These are phyloP conservation scores for Coemansia sp. DNA, from an alignment of 192 early-diverging fungal genomes.

Conservation along the genomic window DNA sequence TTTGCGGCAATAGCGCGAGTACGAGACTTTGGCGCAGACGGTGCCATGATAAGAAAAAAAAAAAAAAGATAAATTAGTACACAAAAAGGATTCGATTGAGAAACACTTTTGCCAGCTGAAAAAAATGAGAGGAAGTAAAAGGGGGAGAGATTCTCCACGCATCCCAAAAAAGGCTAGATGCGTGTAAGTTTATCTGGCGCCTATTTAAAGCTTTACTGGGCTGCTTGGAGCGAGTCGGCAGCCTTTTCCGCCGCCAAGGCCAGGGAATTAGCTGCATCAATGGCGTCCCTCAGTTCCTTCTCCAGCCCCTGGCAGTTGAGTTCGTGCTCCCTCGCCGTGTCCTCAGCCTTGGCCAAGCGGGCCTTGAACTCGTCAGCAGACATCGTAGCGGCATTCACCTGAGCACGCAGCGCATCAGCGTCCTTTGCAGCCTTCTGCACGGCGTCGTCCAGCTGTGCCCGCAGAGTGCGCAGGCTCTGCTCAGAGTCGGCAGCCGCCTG, in stretches of 20 bases:
- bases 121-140: neutral
- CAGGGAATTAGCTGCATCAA: slow-evolving; percentile 31
- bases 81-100: neutral
- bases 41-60: neutral
- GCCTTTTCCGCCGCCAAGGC: slow-evolving; percentile 48
- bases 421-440: slow-evolving; percentile 18
- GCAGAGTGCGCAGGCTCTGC: slow-evolving; percentile 11
- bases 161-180: neutral
- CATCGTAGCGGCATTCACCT: slow-evolving; percentile 11
- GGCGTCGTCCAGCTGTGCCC: slow-evolving; percentile 10
- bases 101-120: neutral
- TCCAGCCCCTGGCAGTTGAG: slow-evolving; percentile 11
- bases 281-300: slow-evolving; percentile 33
- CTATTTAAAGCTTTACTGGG: neutral
- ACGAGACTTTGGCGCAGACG: neutral
- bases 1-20: slow-evolving; percentile 4
- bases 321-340: slow-evolving; percentile 13
- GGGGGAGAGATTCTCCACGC: neutral
- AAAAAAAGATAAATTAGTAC: neutral
- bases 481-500: slow-evolving; percentile 13
- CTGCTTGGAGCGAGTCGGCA: slow-evolving; percentile 16
- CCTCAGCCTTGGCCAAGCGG: slow-evolving; percentile 16
- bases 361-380: slow-evolving; percentile 26
- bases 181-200: neutral
- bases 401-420: slow-evolving; percentile 17